Evolutionary conservation across 2,329 filamentous ascomycete genomes (phyloP), one percentile per base, ranked within the genome.

Genomic region (Daldinia eschscholtzii): DNA sequence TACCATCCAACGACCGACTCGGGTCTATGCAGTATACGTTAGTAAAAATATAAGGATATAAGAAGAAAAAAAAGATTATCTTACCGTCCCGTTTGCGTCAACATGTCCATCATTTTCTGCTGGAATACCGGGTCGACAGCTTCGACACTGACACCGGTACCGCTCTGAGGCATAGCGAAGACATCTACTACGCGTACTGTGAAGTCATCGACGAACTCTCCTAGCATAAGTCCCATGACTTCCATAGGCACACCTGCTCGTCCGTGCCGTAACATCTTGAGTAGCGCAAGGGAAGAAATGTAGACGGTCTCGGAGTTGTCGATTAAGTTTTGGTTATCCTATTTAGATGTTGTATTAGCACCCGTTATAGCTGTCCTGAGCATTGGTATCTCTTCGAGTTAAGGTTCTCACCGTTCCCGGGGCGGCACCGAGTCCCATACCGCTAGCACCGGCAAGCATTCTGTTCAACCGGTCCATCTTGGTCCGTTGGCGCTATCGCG

Each of bases 71-170:
- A 15, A 50, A 6, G 20, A 6, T 1, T 0, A 48, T 12, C 88
- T 76, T 85, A 97, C 93, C 96, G 89, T 83, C 96, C 96, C 65
- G 96, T 99, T 86, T 99, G 96, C 78, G 93, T 88, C 80, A 99
- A 86, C 96, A 99, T 98, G 80, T 99, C 96, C 96, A 99, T 99
- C 96, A 99, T 99, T 87, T 98, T 99, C 78, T 94, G 98, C 85
- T 99, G 96, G 82, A 99, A 99, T 37, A 99, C 96, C 9, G 94
- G 94, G 80, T 99, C 96, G 71, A 99, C 96, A 58, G 96, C 97
- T 83, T 99, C 96, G 77, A 99, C 96, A 82, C 93, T 97, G 75
- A 99, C 96, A 75, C 96, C 96, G 1, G 96, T 99, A 83, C 96
- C 96, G 76, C 94, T 98, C 81, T 99, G 96, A 20, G 96, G 96